Conservation (phyloP, 2,329 filamentous ascomycete genomes). For the Ophiostoma montium region DNA sequence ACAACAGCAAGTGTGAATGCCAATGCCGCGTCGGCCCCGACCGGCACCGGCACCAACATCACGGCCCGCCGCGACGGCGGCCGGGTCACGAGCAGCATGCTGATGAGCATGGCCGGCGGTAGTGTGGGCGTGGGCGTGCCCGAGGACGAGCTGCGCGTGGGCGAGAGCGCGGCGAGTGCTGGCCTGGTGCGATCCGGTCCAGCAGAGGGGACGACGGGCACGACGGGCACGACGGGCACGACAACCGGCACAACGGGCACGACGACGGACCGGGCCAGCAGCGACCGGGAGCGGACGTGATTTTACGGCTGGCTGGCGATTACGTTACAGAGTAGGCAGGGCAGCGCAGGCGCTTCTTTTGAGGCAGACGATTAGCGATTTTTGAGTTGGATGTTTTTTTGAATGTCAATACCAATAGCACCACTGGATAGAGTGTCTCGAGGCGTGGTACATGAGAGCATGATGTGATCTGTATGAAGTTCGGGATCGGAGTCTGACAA, state of each 20-base stretch:
- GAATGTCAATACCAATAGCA: no score
- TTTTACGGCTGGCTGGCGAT: no score
- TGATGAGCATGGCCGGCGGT: conserved; percentile 28
- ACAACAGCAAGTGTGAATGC: conserved; percentile 40
- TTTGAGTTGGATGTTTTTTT: neutral
- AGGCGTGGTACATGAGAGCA: no score
- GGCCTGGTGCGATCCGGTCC: conserved; percentile 20
- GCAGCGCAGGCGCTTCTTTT: no score
- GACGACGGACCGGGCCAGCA: neutral
- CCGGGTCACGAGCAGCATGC: conserved; percentile 28
- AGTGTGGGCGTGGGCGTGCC: conserved; percentile 39
- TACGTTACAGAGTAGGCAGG: no score
- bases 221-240: conserved; percentile 6
- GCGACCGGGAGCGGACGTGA: neutral
- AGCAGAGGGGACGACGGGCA: conserved; percentile 4
- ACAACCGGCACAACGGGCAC: neutral
- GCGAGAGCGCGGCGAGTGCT: conserved; percentile 45
- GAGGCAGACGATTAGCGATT: no score
- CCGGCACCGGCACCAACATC: conserved; percentile 28
- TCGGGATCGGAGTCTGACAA: no score
- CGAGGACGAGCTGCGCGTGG: conserved; percentile 45
- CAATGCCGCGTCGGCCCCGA: conserved; percentile 18
- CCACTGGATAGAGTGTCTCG: no score
- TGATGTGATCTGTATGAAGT: no score
- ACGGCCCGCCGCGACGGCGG: conserved; percentile 32